Evolutionary conservation across 257 asterid genomes (phyloP), one percentile per base, ranked within the genome.

Genomic region (Galeopsis tetrahit): DNA sequence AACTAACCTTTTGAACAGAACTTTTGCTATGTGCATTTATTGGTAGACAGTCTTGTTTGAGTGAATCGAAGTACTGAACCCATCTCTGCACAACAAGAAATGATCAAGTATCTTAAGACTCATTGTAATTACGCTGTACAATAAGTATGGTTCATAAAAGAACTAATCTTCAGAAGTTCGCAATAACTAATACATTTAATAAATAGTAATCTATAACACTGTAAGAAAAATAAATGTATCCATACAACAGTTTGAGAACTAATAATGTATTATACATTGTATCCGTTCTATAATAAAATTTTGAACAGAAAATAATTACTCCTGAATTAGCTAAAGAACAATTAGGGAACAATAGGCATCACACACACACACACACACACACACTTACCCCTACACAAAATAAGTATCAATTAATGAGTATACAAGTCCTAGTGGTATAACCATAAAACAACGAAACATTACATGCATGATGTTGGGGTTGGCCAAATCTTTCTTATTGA

Each of bases 401-500:
- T 11, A 48, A 48, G 2, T 7, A 11, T 0, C 21, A 32, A 36
- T 10, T 36, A 44, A 32, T 40, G 39, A 63, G 33, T 49, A 68
- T 17, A 53, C 17, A 48, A 40, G 56, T 51, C 14, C 11, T 10
- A 53, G 40, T 42, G 5, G 1, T 10, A 21, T 4, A 36, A 28
- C 14, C 32, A 67, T n/a, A 61, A 55, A 60, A 68, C 35, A 34
- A 43, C 31, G 46, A 67, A 48, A 6, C 32, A 68, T 76, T 86
- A 94, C 99, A 67, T 87, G 90, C 92, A 91, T 91, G 79, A 94
- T 82, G 73, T 91, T 91, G 83, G 93, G 89, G 73, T 91, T 88
- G 78, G 97, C 97, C 85, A 94, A 84, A 72, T 94, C 99, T 76
- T 89, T 94, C 95, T 91, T 91, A 83, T 94, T 94, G 76, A 94